phyloP scores from a whole-genome alignment of 257 asterid species.

The Solanum pimpinellifolium region DNA sequence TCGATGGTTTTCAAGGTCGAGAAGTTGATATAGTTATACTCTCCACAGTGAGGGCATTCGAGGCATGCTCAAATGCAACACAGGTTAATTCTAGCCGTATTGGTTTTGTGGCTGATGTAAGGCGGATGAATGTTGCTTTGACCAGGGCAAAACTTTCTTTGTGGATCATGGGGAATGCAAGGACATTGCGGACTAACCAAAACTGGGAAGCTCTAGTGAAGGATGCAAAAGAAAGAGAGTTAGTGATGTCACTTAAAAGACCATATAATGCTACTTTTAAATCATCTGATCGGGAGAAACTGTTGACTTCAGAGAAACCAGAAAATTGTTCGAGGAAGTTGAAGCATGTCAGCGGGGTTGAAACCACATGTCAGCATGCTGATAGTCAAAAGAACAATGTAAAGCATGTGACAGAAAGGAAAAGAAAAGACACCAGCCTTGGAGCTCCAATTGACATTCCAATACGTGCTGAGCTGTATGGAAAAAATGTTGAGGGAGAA shows the following conservation, averaged over 20 bases:
- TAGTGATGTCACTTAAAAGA: conserved; percentile 48
- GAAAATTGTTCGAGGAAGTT: conserved; percentile 19
- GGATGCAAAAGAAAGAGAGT: conserved; percentile 63
- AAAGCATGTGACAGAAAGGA: conserved; percentile 29
- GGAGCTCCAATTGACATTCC: conserved; percentile 3
- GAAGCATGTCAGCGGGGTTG: conserved; percentile 24
- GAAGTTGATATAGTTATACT: conserved; percentile 88
- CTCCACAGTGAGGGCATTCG: conserved; percentile 92
- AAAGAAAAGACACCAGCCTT: conserved; percentile 24
- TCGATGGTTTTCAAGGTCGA: conserved; percentile 98
- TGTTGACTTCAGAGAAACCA: conserved; percentile 19
- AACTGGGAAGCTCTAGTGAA: conserved; percentile 83
- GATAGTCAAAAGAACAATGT: conserved; percentile 12
- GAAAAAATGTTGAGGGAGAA: conserved; percentile 16
- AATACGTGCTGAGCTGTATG: conserved; percentile 4
- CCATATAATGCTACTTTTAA: conserved; percentile 52
- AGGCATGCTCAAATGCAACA: conserved; percentile 27
- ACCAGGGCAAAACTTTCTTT: conserved; percentile 84
- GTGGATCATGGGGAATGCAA: conserved; percentile 85
- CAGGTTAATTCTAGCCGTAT: conserved; percentile 36
- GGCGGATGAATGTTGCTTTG: conserved; percentile 99
- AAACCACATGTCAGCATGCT: conserved; percentile 6
- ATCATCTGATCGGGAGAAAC: conserved; percentile 12
- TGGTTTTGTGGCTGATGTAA: conserved; percentile 94
- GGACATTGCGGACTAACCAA: conserved; percentile 57